phyloP scores from a whole-genome alignment of 345 rosid genomes.

The Eucalyptus victrix region DNA sequence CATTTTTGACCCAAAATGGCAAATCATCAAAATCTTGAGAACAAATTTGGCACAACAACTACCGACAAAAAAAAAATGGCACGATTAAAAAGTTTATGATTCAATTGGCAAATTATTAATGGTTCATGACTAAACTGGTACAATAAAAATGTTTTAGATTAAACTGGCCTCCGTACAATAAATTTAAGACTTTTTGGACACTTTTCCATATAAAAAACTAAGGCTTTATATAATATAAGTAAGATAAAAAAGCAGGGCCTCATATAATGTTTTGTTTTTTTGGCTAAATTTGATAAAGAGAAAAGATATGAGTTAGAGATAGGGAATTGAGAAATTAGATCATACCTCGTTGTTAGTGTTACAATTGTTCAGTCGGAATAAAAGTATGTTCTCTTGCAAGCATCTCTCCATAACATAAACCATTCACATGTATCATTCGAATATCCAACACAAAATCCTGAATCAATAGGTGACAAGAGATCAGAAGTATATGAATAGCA shows the following conservation, averaged over 20 bases:
- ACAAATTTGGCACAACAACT: background rate
- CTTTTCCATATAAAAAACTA: background rate
- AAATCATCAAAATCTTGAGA: too few relatives aligned
- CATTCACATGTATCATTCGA: background rate
- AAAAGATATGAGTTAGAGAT: background rate
- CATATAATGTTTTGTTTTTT: background rate
- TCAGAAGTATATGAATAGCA: background rate
- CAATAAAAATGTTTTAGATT: too few relatives aligned
- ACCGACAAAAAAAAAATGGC: too few relatives aligned
- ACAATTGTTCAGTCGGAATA: background rate
- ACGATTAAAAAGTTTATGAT: too few relatives aligned
- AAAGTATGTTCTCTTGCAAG: background rate
- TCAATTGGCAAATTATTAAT: background rate
- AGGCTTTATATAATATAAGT: background rate
- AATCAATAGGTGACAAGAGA: background rate
- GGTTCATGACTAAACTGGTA: too few relatives aligned
- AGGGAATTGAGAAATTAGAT: background rate
- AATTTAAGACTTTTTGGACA: background rate
- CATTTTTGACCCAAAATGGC: too few relatives aligned
- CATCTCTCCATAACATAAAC: background rate
- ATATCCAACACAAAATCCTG: background rate
- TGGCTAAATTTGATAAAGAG: background rate
- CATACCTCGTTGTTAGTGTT: background rate
- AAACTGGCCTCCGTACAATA: rapidly evolving
- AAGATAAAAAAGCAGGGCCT: background rate